phyloP scores from a whole-genome alignment of 768 basidiomycete species.

The Termitomyces bulborhizus region DNA sequence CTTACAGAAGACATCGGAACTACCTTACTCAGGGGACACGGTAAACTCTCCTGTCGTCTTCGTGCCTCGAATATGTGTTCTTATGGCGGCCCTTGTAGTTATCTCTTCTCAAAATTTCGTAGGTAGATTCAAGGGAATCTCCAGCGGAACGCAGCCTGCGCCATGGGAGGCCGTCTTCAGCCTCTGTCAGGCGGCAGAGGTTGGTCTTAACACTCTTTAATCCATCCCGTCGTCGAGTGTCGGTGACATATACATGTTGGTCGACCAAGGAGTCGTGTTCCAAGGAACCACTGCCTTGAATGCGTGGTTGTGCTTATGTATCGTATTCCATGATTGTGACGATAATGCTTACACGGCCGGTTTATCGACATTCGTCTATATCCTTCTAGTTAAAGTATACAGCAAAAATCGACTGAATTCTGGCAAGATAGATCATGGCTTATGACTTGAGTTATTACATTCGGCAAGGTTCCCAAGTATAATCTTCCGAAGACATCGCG shows the following conservation, averaged over 20 bases:
- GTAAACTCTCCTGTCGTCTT: conserved; percentile 21
- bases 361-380: too few relatives aligned
- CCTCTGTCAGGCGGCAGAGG: conserved; percentile 23
- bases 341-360: too few relatives aligned
- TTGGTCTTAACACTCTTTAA: background rate
- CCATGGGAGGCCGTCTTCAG: conserved; percentile 51
- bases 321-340: too few relatives aligned
- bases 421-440: too few relatives aligned
- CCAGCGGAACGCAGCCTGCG: conserved; percentile 25
- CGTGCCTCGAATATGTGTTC: background rate
- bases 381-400: too few relatives aligned
- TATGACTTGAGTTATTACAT: too few relatives aligned
- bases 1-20: conserved; percentile 26
- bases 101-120: conserved; percentile 46
- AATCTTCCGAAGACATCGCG: too few relatives aligned
- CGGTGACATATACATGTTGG: background rate
- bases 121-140: conserved; percentile 36
- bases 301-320: background rate
- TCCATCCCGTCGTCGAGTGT: too few relatives aligned
- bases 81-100: conserved; percentile 24
- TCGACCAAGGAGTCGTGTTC: too few relatives aligned
- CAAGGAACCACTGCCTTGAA: too few relatives aligned
- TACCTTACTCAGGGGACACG: conserved; percentile 42
- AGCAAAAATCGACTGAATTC: too few relatives aligned
- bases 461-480: too few relatives aligned